Evolutionary conservation across 1,139 yeast genomes (phyloP).

Genomic region (Candida sp.): DNA sequence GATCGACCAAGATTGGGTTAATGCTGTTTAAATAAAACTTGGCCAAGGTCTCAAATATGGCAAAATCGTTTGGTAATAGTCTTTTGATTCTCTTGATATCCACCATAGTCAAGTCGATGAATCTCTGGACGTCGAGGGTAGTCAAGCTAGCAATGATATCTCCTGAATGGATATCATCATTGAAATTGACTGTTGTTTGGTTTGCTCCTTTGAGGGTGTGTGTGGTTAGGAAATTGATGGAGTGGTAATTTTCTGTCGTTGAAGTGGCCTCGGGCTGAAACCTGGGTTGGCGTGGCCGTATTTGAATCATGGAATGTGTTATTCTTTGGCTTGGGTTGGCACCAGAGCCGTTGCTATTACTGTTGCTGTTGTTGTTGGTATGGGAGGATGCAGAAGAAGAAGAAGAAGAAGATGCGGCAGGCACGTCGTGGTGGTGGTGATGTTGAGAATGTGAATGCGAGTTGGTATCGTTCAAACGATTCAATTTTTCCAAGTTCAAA

Average conservation of each 20-base stretch:
- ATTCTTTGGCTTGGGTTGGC: not conserved
- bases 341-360: not conserved
- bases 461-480: not conserved
- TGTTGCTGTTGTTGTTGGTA: not conserved
- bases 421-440: not conserved
- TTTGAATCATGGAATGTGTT: slow-evolving; percentile 2
- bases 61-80: slow-evolving; percentile 18
- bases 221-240: slow-evolving; percentile 7
- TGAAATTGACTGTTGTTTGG: slow-evolving; percentile 1
- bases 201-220: not conserved
- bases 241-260: not conserved
- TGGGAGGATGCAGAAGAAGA: not conserved
- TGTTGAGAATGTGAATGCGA: not conserved
- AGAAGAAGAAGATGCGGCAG: not conserved
- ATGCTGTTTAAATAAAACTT: slow-evolving; percentile 19
- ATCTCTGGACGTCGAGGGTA: slow-evolving; percentile 12
- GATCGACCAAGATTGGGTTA: slow-evolving; percentile 19
- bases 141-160: slow-evolving; percentile 15
- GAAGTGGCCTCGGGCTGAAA: slow-evolving; percentile 4
- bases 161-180: not conserved
- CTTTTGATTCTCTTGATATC: slow-evolving; percentile 21
- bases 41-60: slow-evolving; percentile 14
- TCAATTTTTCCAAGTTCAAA: slow-evolving; percentile 3
- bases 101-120: slow-evolving; percentile 16
- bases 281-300: slow-evolving; percentile 1